phyloP scores from a whole-genome alignment of 2,329 filamentous ascomycete genomes.

The Penicillium sp. region DNA sequence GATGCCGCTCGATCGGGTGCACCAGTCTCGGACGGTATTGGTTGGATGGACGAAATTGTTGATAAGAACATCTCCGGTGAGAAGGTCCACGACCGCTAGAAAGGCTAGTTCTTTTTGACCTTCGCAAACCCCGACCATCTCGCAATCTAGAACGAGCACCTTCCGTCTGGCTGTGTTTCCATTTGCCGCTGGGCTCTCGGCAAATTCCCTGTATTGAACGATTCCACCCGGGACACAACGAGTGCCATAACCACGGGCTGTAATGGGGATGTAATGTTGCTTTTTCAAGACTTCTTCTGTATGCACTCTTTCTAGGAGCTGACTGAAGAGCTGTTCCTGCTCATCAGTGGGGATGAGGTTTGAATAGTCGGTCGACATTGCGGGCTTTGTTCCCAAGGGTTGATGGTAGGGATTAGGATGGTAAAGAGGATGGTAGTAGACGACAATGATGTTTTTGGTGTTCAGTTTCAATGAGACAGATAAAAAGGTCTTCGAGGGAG shows the following conservation, averaged over 20 bases:
- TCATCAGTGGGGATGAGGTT: background rate
- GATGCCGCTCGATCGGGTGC: background rate
- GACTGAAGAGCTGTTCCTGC: background rate
- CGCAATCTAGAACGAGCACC: background rate
- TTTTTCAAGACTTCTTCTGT: background rate
- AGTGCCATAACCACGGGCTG: background rate
- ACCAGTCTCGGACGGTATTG: background rate
- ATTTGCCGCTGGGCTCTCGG: background rate
- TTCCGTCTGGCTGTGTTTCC: background rate
- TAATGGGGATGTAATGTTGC: background rate
- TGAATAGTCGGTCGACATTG: background rate
- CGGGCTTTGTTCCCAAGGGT: background rate
- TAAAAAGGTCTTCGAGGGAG: background rate
- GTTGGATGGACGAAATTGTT: background rate
- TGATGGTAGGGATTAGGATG: background rate
- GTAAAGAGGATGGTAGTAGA: background rate
- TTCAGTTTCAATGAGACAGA: background rate
- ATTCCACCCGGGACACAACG: background rate
- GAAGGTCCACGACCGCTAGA: background rate
- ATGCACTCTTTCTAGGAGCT: background rate
- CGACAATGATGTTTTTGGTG: background rate
- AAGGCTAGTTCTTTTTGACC: background rate
- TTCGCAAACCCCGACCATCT: background rate
- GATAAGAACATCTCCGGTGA: background rate
- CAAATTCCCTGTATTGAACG: background rate